A percentile compares a stretch with the other conserved stretches of the same genome.
Conservation (phyloP, 257 asterid species). For the Capsicum rhomboideum region DNA sequence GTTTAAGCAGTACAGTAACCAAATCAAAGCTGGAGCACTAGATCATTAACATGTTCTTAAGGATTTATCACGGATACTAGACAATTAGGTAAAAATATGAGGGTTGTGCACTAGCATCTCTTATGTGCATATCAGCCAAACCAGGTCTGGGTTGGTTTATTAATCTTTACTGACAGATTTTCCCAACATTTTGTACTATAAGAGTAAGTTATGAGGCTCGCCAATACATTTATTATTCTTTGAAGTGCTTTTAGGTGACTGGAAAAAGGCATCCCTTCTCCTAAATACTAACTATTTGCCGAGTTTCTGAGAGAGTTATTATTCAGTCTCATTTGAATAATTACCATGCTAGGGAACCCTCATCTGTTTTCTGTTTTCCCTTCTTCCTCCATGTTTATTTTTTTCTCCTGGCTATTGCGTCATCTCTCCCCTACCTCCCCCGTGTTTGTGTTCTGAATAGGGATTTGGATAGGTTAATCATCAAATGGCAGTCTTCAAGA, state of each 20-base stretch:
- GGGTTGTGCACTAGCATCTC: neutral
- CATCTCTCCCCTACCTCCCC: neutral
- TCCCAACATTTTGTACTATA: neutral
- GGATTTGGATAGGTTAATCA: neutral
- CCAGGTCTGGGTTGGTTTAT: neutral
- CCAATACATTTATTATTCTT: neutral
- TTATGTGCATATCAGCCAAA: neutral
- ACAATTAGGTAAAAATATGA: slow-evolving; percentile 53
- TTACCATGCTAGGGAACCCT: neutral
- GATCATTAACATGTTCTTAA: slow-evolving; percentile 74
- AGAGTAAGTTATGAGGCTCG: neutral
- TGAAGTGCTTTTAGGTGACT: neutral
- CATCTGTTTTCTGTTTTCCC: neutral
- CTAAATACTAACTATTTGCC: neutral
- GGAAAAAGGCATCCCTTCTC: neutral
- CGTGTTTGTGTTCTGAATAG: neutral
- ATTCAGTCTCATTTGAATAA: neutral
- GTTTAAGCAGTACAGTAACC: slow-evolving; percentile 69
- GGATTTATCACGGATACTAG: slow-evolving; percentile 92
- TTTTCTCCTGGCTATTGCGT: neutral
- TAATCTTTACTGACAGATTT: neutral
- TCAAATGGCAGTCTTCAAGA: neutral
- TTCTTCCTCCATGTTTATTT: neutral
- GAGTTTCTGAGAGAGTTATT: neutral
- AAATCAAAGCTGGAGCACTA: slow-evolving; percentile 58